phyloP scores from a whole-genome alignment of 768 basidiomycete species.

The Boletellus ananas region DNA sequence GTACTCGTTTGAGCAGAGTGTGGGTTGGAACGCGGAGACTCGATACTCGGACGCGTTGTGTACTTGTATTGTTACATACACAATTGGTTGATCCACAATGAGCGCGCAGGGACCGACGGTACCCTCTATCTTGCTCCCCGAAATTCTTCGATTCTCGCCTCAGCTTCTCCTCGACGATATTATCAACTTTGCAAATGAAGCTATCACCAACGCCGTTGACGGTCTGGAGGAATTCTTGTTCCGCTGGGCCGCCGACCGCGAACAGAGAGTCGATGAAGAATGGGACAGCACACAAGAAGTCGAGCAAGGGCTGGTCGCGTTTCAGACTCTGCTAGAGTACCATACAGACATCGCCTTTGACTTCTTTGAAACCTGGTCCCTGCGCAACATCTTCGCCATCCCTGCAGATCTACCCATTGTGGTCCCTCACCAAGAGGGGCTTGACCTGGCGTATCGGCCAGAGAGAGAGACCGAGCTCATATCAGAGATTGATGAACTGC shows the following conservation, averaged over 20 bases:
- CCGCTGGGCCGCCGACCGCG: conserved; percentile 69
- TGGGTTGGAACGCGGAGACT: not conserved
- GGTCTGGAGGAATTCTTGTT: conserved; percentile 76
- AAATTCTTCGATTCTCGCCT: conserved; percentile 81
- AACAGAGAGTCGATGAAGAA: conserved; percentile 41
- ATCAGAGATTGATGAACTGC: conserved; percentile 64
- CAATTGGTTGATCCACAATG: conserved; percentile 15
- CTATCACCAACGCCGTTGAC: conserved; percentile 73
- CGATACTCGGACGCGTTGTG: conserved; percentile 26
- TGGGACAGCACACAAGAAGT: conserved; percentile 67
- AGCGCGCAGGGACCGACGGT: conserved; percentile 27
- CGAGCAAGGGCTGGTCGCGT: conserved; percentile 77
- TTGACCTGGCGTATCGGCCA: conserved; percentile 61
- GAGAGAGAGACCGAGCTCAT: conserved; percentile 58
- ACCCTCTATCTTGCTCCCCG: conserved; percentile 24
- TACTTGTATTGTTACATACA: conserved; percentile 17
- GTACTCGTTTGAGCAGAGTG: not conserved
- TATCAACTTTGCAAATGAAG: conserved; percentile 76
- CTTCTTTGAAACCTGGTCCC: conserved; percentile 85
- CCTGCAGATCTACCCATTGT: conserved; percentile 66
- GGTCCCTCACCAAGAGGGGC: conserved; percentile 68
- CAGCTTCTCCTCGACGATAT: conserved; percentile 84
- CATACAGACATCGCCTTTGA: conserved; percentile 91
- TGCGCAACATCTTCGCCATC: conserved; percentile 84
- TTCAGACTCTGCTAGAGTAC: conserved; percentile 84